Evolutionary conservation across 495 filamentous ascomycete species (phyloP).

Genomic region (Schizothecium vesticola): DNA sequence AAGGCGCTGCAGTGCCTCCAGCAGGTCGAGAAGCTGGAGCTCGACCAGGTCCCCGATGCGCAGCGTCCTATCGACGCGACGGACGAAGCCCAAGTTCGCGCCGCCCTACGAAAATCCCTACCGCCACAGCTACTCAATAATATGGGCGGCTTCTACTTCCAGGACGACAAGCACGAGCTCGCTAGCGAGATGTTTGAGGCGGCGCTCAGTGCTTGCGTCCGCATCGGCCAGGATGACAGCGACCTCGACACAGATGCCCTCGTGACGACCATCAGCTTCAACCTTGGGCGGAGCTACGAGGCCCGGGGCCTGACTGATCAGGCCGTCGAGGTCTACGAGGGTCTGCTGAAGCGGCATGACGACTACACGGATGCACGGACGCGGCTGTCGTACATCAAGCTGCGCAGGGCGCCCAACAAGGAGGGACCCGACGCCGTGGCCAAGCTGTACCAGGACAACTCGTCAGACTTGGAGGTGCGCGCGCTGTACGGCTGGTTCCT

Average conservation of each 20-base stretch:
- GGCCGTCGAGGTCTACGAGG: constrained; percentile 81
- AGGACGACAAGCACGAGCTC: constrained; percentile 69
- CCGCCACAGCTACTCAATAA: constrained; percentile 94
- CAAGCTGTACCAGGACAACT: constrained; percentile 73
- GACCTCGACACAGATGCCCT: constrained; percentile 80
- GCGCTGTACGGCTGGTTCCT: constrained; percentile 93
- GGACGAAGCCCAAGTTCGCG: constrained; percentile 52
- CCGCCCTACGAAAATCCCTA: constrained; percentile 62
- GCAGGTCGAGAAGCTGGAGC: constrained; percentile 82
- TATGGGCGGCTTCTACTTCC: constrained; percentile 90
- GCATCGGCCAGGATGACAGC: constrained; percentile 61
- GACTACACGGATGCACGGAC: constrained; percentile 90
- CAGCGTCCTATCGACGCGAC: constrained; percentile 59
- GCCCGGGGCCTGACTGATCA: constrained; percentile 72
- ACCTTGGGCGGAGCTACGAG: constrained; percentile 94
- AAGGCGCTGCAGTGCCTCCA: constrained; percentile 86
- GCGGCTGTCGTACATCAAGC: constrained; percentile 79
- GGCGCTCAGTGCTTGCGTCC: constrained; percentile 78
- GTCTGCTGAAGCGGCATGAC: constrained; percentile 69
- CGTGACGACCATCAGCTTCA: constrained; percentile 90
- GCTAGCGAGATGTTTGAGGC: constrained; percentile 86
- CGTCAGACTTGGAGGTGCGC: constrained; percentile 81
- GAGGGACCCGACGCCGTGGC: constrained; percentile 80
- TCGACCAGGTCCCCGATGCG: constrained; percentile 65
- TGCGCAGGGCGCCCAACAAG: constrained; percentile 75